phyloP scores from a whole-genome alignment of 192 early-diverging fungal species.

The Entomortierella lignicola region DNA sequence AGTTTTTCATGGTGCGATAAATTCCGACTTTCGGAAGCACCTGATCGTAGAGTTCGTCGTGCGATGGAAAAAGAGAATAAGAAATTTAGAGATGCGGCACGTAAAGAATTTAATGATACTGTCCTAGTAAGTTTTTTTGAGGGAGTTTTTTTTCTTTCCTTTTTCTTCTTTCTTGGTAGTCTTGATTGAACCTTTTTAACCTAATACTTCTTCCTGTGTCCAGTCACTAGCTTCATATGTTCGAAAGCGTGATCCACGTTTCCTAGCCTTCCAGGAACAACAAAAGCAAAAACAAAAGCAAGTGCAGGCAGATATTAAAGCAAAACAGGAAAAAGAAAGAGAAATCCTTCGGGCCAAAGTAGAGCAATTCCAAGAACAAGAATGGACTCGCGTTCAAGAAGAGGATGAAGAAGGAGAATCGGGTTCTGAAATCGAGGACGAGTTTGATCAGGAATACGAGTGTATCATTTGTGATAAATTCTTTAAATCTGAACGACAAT shows the following conservation, averaged over 20 bases:
- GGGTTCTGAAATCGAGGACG: slow-evolving; percentile 31
- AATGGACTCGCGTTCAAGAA: slow-evolving; percentile 74
- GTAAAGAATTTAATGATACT: slow-evolving; percentile 79
- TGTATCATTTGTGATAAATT: slow-evolving; percentile 91
- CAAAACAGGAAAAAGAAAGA: slow-evolving; percentile 68
- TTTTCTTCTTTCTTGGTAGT: no score
- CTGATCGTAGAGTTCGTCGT: slow-evolving; percentile 82
- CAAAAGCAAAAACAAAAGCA: slow-evolving; percentile 65
- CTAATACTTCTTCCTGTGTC: no score
- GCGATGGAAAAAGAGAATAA: slow-evolving; percentile 95
- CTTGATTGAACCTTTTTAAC: no score
- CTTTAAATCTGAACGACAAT: slow-evolving; percentile 86
- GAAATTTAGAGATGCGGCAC: slow-evolving; percentile 79
- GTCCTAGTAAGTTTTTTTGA: slow-evolving; percentile 66
- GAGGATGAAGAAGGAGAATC: slow-evolving; percentile 44
- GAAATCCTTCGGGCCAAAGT: slow-evolving; percentile 61
- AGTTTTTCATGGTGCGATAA: slow-evolving; percentile 96
- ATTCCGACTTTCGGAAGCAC: slow-evolving; percentile 82
- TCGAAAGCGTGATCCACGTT: slow-evolving; percentile 92
- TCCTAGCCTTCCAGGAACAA: slow-evolving; percentile 71
- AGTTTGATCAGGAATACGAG: slow-evolving; percentile 73
- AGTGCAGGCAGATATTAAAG: slow-evolving; percentile 69
- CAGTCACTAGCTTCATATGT: slow-evolving; percentile 81
- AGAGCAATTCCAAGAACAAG: slow-evolving; percentile 72
- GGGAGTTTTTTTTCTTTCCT: not conserved